Conservation (phyloP, 2,329 filamentous ascomycete genomes). For the Dichotomopilus funicola region DNA sequence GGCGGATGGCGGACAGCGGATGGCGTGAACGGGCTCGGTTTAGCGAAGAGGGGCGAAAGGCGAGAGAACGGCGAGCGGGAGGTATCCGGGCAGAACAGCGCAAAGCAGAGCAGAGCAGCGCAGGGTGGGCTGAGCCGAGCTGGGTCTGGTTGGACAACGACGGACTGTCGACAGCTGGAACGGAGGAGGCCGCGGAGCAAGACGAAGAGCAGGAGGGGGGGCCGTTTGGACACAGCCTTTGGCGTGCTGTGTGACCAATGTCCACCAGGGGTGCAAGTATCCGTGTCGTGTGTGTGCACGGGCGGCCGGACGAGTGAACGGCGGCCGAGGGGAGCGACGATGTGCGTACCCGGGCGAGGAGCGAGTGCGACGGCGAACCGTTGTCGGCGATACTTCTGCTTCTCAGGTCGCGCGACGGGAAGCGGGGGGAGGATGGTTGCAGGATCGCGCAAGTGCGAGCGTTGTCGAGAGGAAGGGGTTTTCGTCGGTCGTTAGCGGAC, state of each 20-base stretch:
- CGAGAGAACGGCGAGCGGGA: too few relatives aligned
- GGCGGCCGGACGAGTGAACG: slow-evolving; percentile 14
- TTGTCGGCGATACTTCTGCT: slow-evolving; percentile 15
- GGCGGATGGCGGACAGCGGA: neutral
- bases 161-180: neutral
- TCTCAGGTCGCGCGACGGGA: slow-evolving; percentile 8
- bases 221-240: slow-evolving; percentile 16
- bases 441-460: slow-evolving; percentile 5
- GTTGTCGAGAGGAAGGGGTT: neutral
- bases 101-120: too few relatives aligned
- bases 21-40: too few relatives aligned
- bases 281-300: slow-evolving; percentile 18
- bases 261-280: slow-evolving; percentile 24
- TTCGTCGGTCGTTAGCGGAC: too few relatives aligned
- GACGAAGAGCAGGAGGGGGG: slow-evolving; percentile 10
- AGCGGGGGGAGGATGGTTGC: slow-evolving; percentile 4
- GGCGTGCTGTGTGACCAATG: slow-evolving; percentile 22
- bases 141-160: too few relatives aligned
- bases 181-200: slow-evolving; percentile 1
- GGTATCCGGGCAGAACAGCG: too few relatives aligned
- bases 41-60: too few relatives aligned
- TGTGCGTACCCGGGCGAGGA: slow-evolving; percentile 12
- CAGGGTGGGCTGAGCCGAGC: too few relatives aligned
- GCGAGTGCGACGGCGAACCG: slow-evolving; percentile 22
- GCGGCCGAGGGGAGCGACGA: slow-evolving; percentile 9